Conservation (phyloP, 345 rosid species). For the Triadica sebifera region DNA sequence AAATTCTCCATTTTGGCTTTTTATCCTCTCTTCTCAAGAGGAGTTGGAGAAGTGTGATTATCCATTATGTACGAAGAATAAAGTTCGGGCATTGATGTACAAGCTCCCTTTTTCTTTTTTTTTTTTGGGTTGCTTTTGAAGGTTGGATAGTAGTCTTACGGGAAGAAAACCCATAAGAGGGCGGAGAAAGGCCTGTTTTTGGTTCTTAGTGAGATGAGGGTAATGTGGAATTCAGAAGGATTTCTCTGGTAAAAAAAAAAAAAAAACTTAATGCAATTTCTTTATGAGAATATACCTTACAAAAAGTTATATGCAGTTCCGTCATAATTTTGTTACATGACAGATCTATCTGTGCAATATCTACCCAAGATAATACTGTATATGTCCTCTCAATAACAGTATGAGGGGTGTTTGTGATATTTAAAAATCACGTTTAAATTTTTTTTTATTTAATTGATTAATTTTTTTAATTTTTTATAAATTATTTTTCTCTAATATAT, state of each 20-base stretch:
- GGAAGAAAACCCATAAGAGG: neutral
- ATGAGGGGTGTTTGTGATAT: too few species aligned
- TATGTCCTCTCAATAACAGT: too few species aligned
- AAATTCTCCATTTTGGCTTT: slow-evolving; percentile 34
- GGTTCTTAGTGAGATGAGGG: neutral
- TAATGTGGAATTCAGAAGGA: neutral
- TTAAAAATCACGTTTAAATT: too few species aligned
- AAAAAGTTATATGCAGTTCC: neutral
- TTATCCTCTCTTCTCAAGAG: slow-evolving; percentile 18
- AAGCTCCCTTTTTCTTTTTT: slow-evolving; percentile 14
- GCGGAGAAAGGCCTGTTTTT: neutral
- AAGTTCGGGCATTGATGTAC: slow-evolving; percentile 23
- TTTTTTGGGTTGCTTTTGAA: slow-evolving; percentile 1
- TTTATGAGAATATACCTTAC: neutral
- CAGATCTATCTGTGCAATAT: too few species aligned
- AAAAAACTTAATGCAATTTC: neutral
- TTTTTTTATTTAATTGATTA: too few species aligned
- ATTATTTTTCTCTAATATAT: too few species aligned
- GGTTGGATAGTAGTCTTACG: neutral
- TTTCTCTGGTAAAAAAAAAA: neutral
- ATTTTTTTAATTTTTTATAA: too few species aligned
- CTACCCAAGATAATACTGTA: too few species aligned
- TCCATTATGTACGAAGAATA: slow-evolving; percentile 39
- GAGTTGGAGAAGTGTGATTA: slow-evolving; percentile 33
- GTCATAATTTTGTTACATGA: neutral